Base-by-base conservation (phyloP, 768 basidiomycete genomes). In the Punctularia strigosozonata region DNA sequence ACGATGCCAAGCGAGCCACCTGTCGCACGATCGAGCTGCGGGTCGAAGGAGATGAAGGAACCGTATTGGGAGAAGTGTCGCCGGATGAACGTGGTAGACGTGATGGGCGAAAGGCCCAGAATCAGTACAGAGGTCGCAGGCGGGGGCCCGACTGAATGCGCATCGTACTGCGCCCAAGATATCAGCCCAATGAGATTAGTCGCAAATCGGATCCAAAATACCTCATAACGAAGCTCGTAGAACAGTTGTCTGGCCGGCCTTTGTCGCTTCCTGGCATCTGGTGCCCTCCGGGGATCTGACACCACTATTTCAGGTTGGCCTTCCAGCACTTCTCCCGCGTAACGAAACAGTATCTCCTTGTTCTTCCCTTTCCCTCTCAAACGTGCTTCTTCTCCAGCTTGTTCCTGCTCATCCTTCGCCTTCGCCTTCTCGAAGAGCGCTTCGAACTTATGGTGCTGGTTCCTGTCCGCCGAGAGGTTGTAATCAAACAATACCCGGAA, bases 1-100 rank as follows among this genome's bases (percentile, higher is more conserved):
- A 88, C 74, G 30, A 97, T 73, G 2, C 92, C 91, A 1, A 95
- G 70, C 2, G 80, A 73, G 36, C 75, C 79, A 3, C 90, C 91
- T n/a, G 77, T 87, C 37, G 69, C 66, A 41, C 71, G 69, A 59
- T 94, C 84, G 42, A 83, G 73, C 50, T 89, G 83, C 8, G 78
- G 69, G 41, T 91, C 86, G 41, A 87, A 77, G 3, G 75, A 69
- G 5, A 61, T 40, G 41, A 91, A 62, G 13, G 61, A 53, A 2
- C 89, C 91, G 50, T 81, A 66, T 6, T 60, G 43, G 4, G 65
- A 52, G 51, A 94, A 80, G 50, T 81, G 73, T 3, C 72, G 67
- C 18, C 75, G 71, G 38, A 95, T 73, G 26, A 72, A 63, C 24
- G 68, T 60, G 31, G 69, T 71, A 1, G 86, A 73, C 2, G 80